Evolutionary conservation across 441 rosid species (phyloP), one percentile per base, ranked within the genome.

Genomic region (Dalechampia spathulata): DNA sequence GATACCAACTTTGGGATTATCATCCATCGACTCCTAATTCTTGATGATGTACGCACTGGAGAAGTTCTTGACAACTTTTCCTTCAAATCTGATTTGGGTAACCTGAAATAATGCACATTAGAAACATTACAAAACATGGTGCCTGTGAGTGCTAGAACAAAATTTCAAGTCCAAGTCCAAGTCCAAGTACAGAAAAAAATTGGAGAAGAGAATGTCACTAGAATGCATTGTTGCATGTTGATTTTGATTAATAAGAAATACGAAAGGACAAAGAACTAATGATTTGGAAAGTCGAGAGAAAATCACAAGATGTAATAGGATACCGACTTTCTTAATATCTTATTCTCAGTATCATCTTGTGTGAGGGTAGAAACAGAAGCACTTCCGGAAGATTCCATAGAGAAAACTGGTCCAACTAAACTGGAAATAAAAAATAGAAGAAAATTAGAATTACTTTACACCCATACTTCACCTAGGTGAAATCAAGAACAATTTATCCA

Each of bases 321-420:
- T 65, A 73, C 85, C 68, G 57, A 82, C 93, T 71, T 79, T 75
- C 51, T 75, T 23, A 50, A 74, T 59, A 71, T 80, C 74, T 78
- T 78, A 75, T 48, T 10, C 64, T 58, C 73, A 72, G 66, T 69
- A 59, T 57, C 69, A 50, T 71, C 74, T 49, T 58, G 77, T 37
- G 80, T 72, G 58, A 73, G 63, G 49, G 70, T 53, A 58, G 73
- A 64, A 22, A 75, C 49, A 28, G 78, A 73, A 64, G 73, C 67
- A 68, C 77, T 63, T 55, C 49, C 79, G 28, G 72, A 44, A 57
- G 72, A 72, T 51, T 54, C 66, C 39, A 48, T 53, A 10, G 56
- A 37, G 52, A 63, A 47, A 62, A 50, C 65, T 59, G 60, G 53
- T 50, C 62, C 67, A n/a, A n/a, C n/a, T 22, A 64, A 62, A 36